Conservation (phyloP, 2,329 filamentous ascomycete species). For the Eurotiales sp. region DNA sequence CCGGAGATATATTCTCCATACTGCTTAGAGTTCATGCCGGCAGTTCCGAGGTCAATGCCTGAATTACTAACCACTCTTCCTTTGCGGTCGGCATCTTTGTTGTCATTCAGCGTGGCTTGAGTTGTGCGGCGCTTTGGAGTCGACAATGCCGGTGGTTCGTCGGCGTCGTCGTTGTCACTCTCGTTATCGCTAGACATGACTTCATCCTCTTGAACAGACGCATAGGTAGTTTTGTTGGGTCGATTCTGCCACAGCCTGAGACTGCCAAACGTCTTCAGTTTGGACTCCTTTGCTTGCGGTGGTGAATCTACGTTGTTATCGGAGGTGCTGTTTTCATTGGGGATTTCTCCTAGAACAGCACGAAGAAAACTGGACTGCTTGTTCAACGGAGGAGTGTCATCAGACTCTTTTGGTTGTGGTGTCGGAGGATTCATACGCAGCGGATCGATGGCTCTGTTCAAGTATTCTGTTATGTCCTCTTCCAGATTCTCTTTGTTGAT, state of each 20-base stretch:
- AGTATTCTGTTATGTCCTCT: slow-evolving; percentile 33
- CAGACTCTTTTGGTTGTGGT: slow-evolving; percentile 31
- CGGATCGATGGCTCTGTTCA: slow-evolving; percentile 39
- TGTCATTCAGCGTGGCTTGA: background rate
- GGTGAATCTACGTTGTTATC: background rate
- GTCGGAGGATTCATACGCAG: slow-evolving; percentile 46
- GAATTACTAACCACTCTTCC: slow-evolving; percentile 44
- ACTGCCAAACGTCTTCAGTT: slow-evolving; percentile 21
- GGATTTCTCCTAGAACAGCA: slow-evolving; percentile 29
- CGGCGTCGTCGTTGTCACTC: slow-evolving; percentile 18
- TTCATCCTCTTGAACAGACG: slow-evolving; percentile 27
- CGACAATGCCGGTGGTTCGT: slow-evolving; percentile 3
- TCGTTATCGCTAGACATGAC: slow-evolving; percentile 18
- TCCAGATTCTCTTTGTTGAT: slow-evolving; percentile 36
- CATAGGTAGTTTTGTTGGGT: slow-evolving; percentile 33
- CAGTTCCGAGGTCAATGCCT: slow-evolving; percentile 32
- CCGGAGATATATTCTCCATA: slow-evolving; percentile 43
- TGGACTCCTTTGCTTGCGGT: slow-evolving; percentile 15
- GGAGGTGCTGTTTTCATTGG: slow-evolving; percentile 27
- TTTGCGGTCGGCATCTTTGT: slow-evolving; percentile 35
- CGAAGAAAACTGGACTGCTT: slow-evolving; percentile 28
- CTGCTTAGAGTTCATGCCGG: slow-evolving; percentile 29
- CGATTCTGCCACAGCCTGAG: slow-evolving; percentile 31
- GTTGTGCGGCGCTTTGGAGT: slow-evolving; percentile 11
- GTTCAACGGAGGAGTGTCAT: slow-evolving; percentile 19